phyloP scores from a whole-genome alignment of 2,329 filamentous ascomycete species.

The Pseudogymnoascus sp. region DNA sequence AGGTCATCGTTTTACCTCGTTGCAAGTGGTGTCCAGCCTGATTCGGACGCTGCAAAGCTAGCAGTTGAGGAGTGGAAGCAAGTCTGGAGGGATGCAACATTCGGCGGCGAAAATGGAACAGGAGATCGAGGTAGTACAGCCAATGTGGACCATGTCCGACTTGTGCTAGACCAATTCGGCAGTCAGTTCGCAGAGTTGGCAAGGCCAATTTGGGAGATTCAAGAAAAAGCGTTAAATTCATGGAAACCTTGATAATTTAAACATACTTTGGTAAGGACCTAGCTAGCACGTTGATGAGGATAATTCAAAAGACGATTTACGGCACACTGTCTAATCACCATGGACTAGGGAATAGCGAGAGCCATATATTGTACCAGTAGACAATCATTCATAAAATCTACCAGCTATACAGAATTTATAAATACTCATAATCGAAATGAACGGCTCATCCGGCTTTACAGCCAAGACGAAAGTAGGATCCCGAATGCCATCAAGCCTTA shows the following conservation, averaged over 20 bases:
- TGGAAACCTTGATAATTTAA: background rate
- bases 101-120: slow-evolving; percentile 15
- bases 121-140: slow-evolving; percentile 8
- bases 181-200: slow-evolving; percentile 14
- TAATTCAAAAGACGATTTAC: background rate
- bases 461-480: background rate
- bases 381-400: background rate
- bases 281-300: background rate
- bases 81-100: slow-evolving; percentile 19
- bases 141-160: slow-evolving; percentile 9
- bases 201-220: slow-evolving; percentile 18
- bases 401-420: background rate
- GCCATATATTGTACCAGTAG: background rate
- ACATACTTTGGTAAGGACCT: background rate
- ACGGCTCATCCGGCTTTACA: background rate
- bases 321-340: background rate
- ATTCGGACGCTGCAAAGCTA: slow-evolving; percentile 11
- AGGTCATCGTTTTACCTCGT: slow-evolving; percentile 23
- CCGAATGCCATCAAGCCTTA: slow-evolving; percentile 9
- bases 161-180: slow-evolving; percentile 17
- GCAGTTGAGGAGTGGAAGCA: slow-evolving; percentile 19
- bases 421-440: background rate
- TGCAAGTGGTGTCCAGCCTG: slow-evolving; percentile 18
- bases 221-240: slow-evolving; percentile 17
- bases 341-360: background rate